These are phyloP conservation scores for Kodamaea arcana DNA, from an alignment of 1,139 yeast species.

Conservation along the genomic window DNA sequence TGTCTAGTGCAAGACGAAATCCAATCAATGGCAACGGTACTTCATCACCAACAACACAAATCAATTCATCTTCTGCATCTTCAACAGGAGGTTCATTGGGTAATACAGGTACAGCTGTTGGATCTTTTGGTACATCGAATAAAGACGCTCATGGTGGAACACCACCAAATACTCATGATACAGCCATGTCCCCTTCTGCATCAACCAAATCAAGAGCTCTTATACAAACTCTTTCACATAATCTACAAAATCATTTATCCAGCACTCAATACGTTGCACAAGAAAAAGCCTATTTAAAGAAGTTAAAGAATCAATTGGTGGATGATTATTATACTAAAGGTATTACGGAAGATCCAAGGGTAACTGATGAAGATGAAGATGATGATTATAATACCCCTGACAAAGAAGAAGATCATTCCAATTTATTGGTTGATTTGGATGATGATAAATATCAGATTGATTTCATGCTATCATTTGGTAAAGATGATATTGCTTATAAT, in stretches of 20 bases:
- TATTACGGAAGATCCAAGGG: constrained; percentile 26
- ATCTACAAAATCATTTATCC: constrained; percentile 21
- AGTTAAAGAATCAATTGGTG: constrained; percentile 56
- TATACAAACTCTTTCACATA: constrained; percentile 17
- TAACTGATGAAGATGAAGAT: constrained; percentile 27
- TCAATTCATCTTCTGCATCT: constrained; percentile 3
- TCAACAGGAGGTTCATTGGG: no score
- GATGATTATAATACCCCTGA: constrained; percentile 20
- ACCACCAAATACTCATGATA: no score
- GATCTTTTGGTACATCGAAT: not conserved
- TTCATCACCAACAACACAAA: constrained; percentile 1
- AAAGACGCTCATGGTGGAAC: no score
- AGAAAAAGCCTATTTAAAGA: constrained; percentile 64
- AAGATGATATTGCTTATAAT: constrained; percentile 14
- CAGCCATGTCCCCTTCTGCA: not conserved
- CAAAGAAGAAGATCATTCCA: constrained; percentile 24
- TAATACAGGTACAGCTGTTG: not conserved
- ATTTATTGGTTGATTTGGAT: constrained; percentile 39
- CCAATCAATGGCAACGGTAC: constrained; percentile 4
- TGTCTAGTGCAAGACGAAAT: constrained; percentile 4
- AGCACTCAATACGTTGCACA: constrained; percentile 52
- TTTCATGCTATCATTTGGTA: constrained; percentile 31
- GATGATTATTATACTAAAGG: constrained; percentile 73
- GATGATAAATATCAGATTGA: constrained; percentile 44
- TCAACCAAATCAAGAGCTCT: constrained; percentile 18